A percentile compares a stretch with the other conserved stretches of the same genome.
These are phyloP conservation scores for Neurospora sp. DNA, from an alignment of 495 filamentous ascomycete species.

Conservation along the genomic window DNA sequence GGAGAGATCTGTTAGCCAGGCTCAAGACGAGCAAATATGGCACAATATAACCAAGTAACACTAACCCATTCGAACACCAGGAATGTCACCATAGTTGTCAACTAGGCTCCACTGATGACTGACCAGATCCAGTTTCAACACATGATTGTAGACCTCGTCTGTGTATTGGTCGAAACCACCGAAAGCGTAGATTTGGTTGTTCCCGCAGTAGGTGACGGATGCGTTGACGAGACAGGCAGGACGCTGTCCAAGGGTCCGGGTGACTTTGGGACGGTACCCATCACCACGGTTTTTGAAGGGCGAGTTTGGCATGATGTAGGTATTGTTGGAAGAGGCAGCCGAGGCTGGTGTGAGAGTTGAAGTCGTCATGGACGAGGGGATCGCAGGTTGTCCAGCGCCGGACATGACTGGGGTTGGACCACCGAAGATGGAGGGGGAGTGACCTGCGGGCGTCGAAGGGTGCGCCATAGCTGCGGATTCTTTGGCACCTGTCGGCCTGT, in stretches of 20 bases:
- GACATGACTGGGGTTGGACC: constrained; percentile 7
- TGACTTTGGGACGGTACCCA: constrained; percentile 70
- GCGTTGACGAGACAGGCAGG: constrained; percentile 96
- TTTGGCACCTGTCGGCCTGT: background rate
- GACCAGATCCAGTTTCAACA: constrained; percentile 74
- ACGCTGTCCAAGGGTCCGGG: constrained; percentile 70
- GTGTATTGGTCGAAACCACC: constrained; percentile 99
- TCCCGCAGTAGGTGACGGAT: constrained; percentile 91
- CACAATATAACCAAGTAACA: background rate
- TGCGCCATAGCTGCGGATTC: constrained; percentile 19
- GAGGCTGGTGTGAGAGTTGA: constrained; percentile 34
- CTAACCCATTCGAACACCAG: constrained; percentile 93
- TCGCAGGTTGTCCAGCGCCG: constrained; percentile 3
- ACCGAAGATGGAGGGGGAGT: constrained; percentile 25
- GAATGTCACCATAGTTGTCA: constrained; percentile 97
- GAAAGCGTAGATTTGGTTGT: constrained; percentile 95
- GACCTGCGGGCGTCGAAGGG: constrained; percentile 17
- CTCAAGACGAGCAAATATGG: background rate
- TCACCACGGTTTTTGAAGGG: constrained; percentile 57
- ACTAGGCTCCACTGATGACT: constrained; percentile 88
- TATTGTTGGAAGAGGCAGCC: constrained; percentile 54
- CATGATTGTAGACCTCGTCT: constrained; percentile 98
- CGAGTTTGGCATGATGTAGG: constrained; percentile 77
- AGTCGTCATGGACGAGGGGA: constrained; percentile 13
- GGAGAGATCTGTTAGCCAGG: background rate